A percentile compares a stretch with the other conserved stretches of the same genome.
Evolutionary conservation across 176 grass and related monocot genomes (phyloP).

Genomic region (Triticum urartu): DNA sequence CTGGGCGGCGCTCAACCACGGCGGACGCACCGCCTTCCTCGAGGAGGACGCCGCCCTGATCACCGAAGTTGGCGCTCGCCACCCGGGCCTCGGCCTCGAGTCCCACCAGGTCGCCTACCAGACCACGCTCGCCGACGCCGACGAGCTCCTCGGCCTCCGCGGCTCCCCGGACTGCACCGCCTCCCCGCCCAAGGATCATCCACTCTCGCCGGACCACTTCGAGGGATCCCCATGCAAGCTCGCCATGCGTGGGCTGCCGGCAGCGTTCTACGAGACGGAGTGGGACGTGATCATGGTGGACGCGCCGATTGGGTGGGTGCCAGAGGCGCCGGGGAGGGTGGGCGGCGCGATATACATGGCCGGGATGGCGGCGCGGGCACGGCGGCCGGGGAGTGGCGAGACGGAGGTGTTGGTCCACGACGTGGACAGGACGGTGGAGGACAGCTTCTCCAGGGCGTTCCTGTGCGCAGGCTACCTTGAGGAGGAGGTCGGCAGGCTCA

Average conservation of each 20-base stretch:
- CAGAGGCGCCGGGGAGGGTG: conserved; percentile 46
- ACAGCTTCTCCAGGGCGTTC: conserved; percentile 47
- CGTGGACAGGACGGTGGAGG: conserved; percentile 43
- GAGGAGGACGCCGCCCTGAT: conserved; percentile 45
- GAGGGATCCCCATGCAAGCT: conserved; percentile 44
- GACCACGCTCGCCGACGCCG: conserved; percentile 4
- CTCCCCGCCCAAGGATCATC: background rate
- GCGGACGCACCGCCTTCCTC: conserved; percentile 71
- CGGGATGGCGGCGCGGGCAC: conserved; percentile 40
- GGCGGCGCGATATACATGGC: conserved; percentile 63
- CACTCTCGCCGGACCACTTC: conserved; percentile 16
- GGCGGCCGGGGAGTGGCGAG: conserved; percentile 31
- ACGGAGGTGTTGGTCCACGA: conserved; percentile 69
- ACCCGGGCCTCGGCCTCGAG: conserved; percentile 1
- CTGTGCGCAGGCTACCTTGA: conserved; percentile 61
- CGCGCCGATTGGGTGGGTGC: conserved; percentile 43
- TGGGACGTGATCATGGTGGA: conserved; percentile 76
- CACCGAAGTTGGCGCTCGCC: background rate
- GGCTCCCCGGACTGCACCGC: background rate
- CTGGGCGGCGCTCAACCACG: conserved; percentile 76
- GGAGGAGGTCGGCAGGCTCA: conserved; percentile 54
- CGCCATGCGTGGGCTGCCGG: conserved; percentile 54
- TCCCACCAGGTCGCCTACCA: conserved; percentile 12
- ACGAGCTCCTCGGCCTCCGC: conserved; percentile 10
- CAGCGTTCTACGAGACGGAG: conserved; percentile 54